Evolutionary conservation across 176 grass and related monocot genomes (phyloP), one percentile per base, ranked within the genome.

Genomic region (Puya raimondii): DNA sequence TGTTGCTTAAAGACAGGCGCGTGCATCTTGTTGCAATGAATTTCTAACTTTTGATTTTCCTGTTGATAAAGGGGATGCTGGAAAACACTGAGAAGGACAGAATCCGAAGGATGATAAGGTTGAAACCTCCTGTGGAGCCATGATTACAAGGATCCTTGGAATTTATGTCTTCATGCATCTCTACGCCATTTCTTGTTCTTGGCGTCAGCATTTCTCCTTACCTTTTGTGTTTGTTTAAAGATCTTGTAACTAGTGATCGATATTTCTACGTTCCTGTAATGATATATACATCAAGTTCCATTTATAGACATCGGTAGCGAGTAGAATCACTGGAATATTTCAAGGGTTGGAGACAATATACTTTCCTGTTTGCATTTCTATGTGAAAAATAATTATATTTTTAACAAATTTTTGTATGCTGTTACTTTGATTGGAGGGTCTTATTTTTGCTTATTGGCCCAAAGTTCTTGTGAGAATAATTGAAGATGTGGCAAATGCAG

Each of bases 81-180:
- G 92, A 91, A 76, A 91, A 91, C 77, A 89, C 88, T 0, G 88
- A 96, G 63, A 91, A 91, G 64, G 92, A 89, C 73, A 73, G 88
- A 69, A 70, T 96, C 25, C 63, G 83, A 66, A 91, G 83, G 81
- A 75, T 96, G 64, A 89, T 91, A 66, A 82, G 89, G 68, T 72
- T 91, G 15, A 96, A 86, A 77, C 83, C 88, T 3, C 88, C 88
- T 1, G 69, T 83, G 9, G 88, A 96, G 71, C 85, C 78, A 64
- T 96, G 80, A 96, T 50, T 66, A 77, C 42, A 18, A 74, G 11
- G 12, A 47, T 51, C 12, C 52, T 4, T 50, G 51, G 63, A 50
- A 68, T 64, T 64, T 23, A 53, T 9, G 16, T 53, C 14, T 53
- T 14, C 12, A 53, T 53, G 14, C 51, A 53, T 53, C 6, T 10